Evolutionary conservation across 495 filamentous ascomycete genomes (phyloP).

Genomic region (Hypoxylon lienhwacheense): DNA sequence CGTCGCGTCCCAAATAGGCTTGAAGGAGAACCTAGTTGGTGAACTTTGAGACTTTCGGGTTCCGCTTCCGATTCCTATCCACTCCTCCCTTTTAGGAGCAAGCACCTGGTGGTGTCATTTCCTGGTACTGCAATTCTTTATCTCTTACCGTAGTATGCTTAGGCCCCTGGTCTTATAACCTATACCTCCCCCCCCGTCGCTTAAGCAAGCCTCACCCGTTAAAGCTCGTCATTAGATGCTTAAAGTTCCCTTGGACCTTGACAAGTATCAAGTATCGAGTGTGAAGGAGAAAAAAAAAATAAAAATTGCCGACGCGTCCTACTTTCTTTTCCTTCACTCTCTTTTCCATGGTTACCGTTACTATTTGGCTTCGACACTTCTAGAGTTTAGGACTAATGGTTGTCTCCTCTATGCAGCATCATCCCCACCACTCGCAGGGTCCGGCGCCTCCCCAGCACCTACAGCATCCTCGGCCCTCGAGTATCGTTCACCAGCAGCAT

Average conservation of each 20-base stretch:
- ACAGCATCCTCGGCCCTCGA: slow-evolving; percentile 65
- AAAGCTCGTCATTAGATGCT: slow-evolving; percentile 46
- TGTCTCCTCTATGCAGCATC: slow-evolving; percentile 61
- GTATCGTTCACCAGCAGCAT: slow-evolving; percentile 66
- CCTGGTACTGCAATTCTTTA: slow-evolving; percentile 41
- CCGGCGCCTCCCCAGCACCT: slow-evolving; percentile 57
- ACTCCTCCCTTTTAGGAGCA: slow-evolving; percentile 45
- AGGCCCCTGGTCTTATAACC: slow-evolving; percentile 45
- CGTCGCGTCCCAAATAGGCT: slow-evolving; percentile 31
- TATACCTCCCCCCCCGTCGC: slow-evolving; percentile 47
- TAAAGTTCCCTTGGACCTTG: slow-evolving; percentile 41
- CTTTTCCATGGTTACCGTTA: slow-evolving; percentile 36
- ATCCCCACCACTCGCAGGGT: slow-evolving; percentile 62
- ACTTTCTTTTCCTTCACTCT: slow-evolving; percentile 35
- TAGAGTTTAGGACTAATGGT: slow-evolving; percentile 50
- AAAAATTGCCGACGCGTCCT: slow-evolving; percentile 49
- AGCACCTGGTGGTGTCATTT: slow-evolving; percentile 39
- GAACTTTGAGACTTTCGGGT: slow-evolving; percentile 48
- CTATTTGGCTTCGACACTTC: slow-evolving; percentile 40
- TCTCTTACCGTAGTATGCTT: slow-evolving; percentile 38
- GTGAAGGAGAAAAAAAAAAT: no score
- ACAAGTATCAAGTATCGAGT: slow-evolving; percentile 45
- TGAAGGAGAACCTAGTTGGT: slow-evolving; percentile 42
- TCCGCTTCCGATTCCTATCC: slow-evolving; percentile 48
- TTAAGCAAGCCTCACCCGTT: slow-evolving; percentile 50